These are phyloP conservation scores for Puccinia hordei DNA, from an alignment of 1,284 basidiomycete genomes.

Conservation along the genomic window DNA sequence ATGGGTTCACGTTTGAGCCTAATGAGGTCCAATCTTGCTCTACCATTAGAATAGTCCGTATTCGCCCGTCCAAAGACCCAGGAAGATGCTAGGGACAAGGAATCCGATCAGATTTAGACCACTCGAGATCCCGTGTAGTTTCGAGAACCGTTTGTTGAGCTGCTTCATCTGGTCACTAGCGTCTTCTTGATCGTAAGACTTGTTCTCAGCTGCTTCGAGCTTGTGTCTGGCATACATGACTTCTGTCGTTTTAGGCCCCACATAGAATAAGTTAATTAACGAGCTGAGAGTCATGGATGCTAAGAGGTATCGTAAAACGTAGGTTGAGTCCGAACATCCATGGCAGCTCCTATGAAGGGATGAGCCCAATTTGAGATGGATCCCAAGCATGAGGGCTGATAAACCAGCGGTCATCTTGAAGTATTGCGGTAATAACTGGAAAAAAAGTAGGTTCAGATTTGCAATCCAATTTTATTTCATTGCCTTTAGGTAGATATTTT, in stretches of 20 bases:
- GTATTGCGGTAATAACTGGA: slow-evolving; percentile 73
- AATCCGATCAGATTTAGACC: slow-evolving; percentile 39
- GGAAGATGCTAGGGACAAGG: slow-evolving; percentile 27
- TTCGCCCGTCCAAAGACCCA: slow-evolving; percentile 41
- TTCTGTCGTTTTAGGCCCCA: slow-evolving; percentile 59
- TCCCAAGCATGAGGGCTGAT: slow-evolving; percentile 65
- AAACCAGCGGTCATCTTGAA: slow-evolving; percentile 68
- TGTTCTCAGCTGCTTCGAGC: slow-evolving; percentile 74
- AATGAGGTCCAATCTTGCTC: neutral
- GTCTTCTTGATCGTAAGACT: slow-evolving; percentile 67
- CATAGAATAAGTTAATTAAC: slow-evolving; percentile 62
- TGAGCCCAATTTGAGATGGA: slow-evolving; percentile 70
- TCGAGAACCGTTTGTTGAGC: slow-evolving; percentile 41
- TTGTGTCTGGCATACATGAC: slow-evolving; percentile 73
- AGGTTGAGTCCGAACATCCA: slow-evolving; percentile 60
- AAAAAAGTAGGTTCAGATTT: too few species aligned
- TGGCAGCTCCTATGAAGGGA: slow-evolving; percentile 59
- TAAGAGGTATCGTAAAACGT: slow-evolving; percentile 35
- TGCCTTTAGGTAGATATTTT: too few species aligned
- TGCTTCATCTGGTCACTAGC: slow-evolving; percentile 62
- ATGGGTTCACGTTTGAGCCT: neutral
- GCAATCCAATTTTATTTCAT: too few species aligned
- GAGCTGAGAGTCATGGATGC: slow-evolving; percentile 35
- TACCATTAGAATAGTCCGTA: slow-evolving; percentile 13
- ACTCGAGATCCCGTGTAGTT: slow-evolving; percentile 37